phyloP scores from a whole-genome alignment of 106 monocot genomes.

The Acanthochlamys bracteata region DNA sequence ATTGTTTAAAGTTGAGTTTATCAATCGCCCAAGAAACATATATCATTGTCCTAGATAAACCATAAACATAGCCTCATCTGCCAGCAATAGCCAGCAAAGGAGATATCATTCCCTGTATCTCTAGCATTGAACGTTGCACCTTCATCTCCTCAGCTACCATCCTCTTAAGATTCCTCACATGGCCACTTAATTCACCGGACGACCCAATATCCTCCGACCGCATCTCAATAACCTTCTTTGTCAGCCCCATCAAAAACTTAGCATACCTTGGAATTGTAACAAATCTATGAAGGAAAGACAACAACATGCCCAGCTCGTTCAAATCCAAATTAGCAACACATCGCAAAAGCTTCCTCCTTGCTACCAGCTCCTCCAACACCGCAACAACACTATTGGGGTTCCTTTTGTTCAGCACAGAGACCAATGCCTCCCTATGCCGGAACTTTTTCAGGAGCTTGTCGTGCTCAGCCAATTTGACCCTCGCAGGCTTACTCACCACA shows the following conservation, averaged over 20 bases:
- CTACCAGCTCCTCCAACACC: constrained; percentile 78
- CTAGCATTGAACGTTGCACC: constrained; percentile 66
- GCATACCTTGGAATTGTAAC: constrained; percentile 69
- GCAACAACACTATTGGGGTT: constrained; percentile 47
- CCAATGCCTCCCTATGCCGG: constrained; percentile 74
- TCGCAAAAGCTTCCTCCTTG: constrained; percentile 76
- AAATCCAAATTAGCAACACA: constrained; percentile 61
- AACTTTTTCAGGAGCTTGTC: constrained; percentile 81
- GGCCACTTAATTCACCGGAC: constrained; percentile 29
- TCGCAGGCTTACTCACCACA: constrained; percentile 37
- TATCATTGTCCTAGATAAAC: not conserved
- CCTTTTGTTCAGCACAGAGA: constrained; percentile 41
- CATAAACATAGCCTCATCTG: constrained; percentile 31
- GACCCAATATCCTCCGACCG: constrained; percentile 51
- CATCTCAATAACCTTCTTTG: constrained; percentile 66
- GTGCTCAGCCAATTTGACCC: constrained; percentile 61
- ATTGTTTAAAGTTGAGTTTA: too few species aligned
- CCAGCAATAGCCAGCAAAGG: constrained; percentile 73
- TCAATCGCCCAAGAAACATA: not conserved
- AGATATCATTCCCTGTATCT: constrained; percentile 92
- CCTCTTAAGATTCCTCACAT: constrained; percentile 56
- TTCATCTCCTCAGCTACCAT: constrained; percentile 68
- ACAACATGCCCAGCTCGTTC: constrained; percentile 53
- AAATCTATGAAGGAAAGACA: constrained; percentile 58
- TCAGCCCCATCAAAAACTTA: constrained; percentile 70